Evolutionary conservation across 106 monocot genomes (phyloP).

Genomic region (Dendrobium officinale): DNA sequence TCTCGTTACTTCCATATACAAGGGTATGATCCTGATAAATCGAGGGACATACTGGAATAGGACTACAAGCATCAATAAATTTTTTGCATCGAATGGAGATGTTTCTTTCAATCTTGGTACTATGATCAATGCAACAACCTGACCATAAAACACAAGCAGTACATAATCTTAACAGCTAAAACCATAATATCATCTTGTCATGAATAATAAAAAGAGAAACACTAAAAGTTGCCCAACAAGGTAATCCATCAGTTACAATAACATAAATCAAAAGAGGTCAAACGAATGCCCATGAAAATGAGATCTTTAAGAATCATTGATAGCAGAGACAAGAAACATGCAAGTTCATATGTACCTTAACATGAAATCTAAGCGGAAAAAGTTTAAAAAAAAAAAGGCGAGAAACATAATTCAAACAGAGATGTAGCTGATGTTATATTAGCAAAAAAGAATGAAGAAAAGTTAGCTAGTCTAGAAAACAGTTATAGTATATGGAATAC

Average conservation of each 20-base stretch:
- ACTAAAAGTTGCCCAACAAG: not conserved
- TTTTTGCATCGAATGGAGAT: constrained; percentile 45
- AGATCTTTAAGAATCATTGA: not conserved
- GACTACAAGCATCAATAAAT: constrained; percentile 50
- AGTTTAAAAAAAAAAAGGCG: too few species aligned
- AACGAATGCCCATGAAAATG: too few species aligned
- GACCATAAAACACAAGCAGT: not conserved
- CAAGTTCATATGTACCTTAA: not conserved
- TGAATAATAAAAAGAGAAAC: not conserved
- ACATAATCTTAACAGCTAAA: not conserved
- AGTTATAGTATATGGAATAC: too few species aligned
- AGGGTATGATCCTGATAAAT: constrained; percentile 56
- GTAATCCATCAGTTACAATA: not conserved
- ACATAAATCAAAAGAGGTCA: not conserved
- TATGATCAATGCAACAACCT: constrained; percentile 45
- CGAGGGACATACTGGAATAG: constrained; percentile 78
- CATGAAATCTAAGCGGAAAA: not conserved
- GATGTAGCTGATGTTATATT: too few species aligned
- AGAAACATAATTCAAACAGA: too few species aligned
- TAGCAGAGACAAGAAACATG: not conserved
- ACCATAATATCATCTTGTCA: not conserved
- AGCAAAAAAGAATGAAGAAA: too few species aligned
- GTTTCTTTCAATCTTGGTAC: constrained; percentile 40
- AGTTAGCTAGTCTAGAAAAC: too few species aligned
- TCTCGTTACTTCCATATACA: constrained; percentile 79